Evolutionary conservation across 179 eudicot species (phyloP).

Genomic region (Sideroxylon spinosum): DNA sequence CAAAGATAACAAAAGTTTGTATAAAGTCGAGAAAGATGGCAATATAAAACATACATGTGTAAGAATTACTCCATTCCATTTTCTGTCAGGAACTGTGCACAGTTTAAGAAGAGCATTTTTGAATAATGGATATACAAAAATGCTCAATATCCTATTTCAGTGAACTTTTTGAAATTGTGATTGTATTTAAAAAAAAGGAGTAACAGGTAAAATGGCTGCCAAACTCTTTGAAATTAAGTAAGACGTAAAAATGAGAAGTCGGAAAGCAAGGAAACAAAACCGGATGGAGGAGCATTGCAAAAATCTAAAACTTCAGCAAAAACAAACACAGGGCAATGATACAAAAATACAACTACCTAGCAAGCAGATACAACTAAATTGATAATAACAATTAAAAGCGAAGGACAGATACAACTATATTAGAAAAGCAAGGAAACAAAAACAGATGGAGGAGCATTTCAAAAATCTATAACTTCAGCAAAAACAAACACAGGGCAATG

Average conservation of each 20-base stretch:
- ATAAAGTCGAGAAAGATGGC: background rate
- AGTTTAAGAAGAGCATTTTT: background rate
- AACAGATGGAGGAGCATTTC: background rate
- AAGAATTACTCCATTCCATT: background rate
- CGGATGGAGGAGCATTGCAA: background rate
- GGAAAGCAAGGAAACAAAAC: background rate
- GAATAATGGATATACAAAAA: background rate
- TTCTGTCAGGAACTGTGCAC: background rate
- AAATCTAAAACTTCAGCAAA: background rate
- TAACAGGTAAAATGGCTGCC: background rate
- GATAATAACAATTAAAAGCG: background rate
- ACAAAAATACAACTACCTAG: background rate
- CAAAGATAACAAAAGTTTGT: constrained; percentile 17
- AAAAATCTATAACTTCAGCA: background rate
- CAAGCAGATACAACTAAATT: constrained; percentile 6
- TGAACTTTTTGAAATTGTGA: background rate
- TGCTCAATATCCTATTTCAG: background rate
- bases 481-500: background rate
- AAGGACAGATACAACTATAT: too few species aligned
- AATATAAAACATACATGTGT: background rate
- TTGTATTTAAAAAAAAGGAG: background rate
- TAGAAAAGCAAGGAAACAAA: background rate
- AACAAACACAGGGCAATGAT: background rate
- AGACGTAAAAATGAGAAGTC: background rate
- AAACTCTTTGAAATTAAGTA: background rate